Percentiles rank a stretch among this genome's conserved stretches.
Conservation (phyloP, 805 yeast species). For the Debaryomyces maramus region DNA sequence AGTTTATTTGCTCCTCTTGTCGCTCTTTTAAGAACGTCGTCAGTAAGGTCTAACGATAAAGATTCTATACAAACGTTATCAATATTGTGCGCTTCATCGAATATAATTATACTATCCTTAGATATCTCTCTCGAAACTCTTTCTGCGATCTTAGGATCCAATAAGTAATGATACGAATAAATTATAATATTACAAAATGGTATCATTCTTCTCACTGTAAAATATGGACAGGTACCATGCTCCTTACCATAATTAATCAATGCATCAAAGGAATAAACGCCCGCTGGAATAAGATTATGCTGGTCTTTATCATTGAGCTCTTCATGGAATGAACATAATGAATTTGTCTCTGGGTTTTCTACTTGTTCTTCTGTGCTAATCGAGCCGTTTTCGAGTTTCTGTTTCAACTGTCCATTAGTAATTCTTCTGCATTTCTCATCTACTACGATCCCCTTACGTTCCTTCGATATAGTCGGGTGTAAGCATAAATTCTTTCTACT, state of each 20-base stretch:
- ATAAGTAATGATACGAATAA: constrained; percentile 92
- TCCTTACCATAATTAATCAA: constrained; percentile 74
- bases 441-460: constrained; percentile 86
- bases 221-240: constrained; percentile 89
- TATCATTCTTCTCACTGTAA: constrained; percentile 97
- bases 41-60: constrained; percentile 85
- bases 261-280: constrained; percentile 92
- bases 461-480: constrained; percentile 84
- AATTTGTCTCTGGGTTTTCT: constrained; percentile 33
- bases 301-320: constrained; percentile 84
- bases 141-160: constrained; percentile 97
- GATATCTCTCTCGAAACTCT: constrained; percentile 90
- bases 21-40: constrained; percentile 83
- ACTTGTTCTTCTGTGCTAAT: constrained; percentile 56
- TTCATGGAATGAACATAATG: constrained; percentile 86
- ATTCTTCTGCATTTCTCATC: constrained; percentile 95
- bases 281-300: constrained; percentile 83
- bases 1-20: constrained; percentile 81
- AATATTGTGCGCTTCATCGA: constrained; percentile 98
- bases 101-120: constrained; percentile 89
- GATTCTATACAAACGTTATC: constrained; percentile 99
- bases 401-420: constrained; percentile 87
- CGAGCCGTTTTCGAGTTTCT: constrained; percentile 49
- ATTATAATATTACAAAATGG: constrained; percentile 90
- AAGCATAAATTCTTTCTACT: constrained; percentile 92